Base-by-base conservation (phyloP, 2,329 filamentous ascomycete genomes). In the Claviceps pazoutovae region DNA sequence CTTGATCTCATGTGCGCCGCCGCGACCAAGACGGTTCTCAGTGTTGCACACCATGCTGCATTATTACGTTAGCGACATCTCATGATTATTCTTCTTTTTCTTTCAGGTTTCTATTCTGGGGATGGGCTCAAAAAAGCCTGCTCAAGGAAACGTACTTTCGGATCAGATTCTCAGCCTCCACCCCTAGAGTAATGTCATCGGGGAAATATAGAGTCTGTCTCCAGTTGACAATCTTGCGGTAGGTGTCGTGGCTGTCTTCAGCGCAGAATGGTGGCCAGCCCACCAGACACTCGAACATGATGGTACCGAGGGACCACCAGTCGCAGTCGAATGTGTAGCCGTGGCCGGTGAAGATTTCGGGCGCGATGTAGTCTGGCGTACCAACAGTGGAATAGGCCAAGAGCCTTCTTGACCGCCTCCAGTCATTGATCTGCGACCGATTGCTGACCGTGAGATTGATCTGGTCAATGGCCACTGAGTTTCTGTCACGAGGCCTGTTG, bases 161-260 rank as follows among this genome's bases (percentile, higher is more conserved):
- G 60, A 97, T 94, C 64, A 97, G 77, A 62, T 91, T 86, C 70
- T 97, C 91, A 0, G 93, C 90, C 63, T 96, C 90, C 1, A 79
- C 78, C 43, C 88, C 88, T 37, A 98, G 75, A 55, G 88, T 86
- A 62, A 96, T 86, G 67, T 98, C 93, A 55, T 95, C 90, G 0
- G 93, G 93, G 75, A 98, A 97, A 69, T 95, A 95, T 47, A 98
- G 73, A 54, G 91, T 89, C 64, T 95, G 85, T 52, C 88, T 83
- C 93, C 93, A 98, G 72, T 96, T 95, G 61, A 98, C 89, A 67
- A 98, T 98, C 78, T 98, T 98, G 59, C 91, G 85, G 71, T 98
- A 98, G 1, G 93, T 97, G 68, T 97, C 93, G 64, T 95, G 91
- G 55, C 89, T 87, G 66, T 97, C 91, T 67, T 98, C 93, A 19